phyloP scores from a whole-genome alignment of 495 filamentous ascomycete genomes.

The Penicillium manginii region DNA sequence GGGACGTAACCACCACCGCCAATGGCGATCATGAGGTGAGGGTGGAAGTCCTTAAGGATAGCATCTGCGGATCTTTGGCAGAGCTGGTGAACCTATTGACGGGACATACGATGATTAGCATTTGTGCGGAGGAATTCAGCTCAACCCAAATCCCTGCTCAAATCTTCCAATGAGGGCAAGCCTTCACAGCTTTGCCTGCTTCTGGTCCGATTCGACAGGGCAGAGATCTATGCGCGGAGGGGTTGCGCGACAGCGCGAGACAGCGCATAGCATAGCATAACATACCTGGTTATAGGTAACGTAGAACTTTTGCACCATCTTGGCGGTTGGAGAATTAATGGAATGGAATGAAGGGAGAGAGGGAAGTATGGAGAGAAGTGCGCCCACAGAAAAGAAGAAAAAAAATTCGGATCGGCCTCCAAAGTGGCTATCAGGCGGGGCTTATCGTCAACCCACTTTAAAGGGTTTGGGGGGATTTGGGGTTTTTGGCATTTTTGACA shows the following conservation, averaged over 20 bases:
- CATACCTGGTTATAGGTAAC: conserved; percentile 92
- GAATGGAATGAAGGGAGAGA: background rate
- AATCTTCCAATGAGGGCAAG: background rate
- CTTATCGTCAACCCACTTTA: conserved; percentile 20
- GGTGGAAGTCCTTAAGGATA: conserved; percentile 83
- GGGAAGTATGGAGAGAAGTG: background rate
- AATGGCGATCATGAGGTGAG: conserved; percentile 98
- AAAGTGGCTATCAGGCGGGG: conserved; percentile 19
- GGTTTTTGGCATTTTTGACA: conserved; percentile 1
- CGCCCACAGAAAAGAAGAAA: conserved; percentile 17
- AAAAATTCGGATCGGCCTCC: conserved; percentile 22
- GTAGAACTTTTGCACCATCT: conserved; percentile 88
- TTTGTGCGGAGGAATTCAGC: background rate
- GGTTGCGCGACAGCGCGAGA: no score
- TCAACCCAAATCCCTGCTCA: no score
- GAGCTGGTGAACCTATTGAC: conserved; percentile 86
- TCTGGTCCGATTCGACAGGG: background rate
- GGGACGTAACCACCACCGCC: conserved; percentile 97
- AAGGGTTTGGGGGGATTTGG: background rate
- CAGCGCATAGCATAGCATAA: no score
- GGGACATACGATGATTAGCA: background rate
- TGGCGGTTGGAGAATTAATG: conserved; percentile 31
- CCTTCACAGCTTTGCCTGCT: background rate
- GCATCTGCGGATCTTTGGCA: conserved; percentile 80
- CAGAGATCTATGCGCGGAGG: background rate